Conservation (phyloP, 768 basidiomycete genomes). For the Suillus tomentosus region DNA sequence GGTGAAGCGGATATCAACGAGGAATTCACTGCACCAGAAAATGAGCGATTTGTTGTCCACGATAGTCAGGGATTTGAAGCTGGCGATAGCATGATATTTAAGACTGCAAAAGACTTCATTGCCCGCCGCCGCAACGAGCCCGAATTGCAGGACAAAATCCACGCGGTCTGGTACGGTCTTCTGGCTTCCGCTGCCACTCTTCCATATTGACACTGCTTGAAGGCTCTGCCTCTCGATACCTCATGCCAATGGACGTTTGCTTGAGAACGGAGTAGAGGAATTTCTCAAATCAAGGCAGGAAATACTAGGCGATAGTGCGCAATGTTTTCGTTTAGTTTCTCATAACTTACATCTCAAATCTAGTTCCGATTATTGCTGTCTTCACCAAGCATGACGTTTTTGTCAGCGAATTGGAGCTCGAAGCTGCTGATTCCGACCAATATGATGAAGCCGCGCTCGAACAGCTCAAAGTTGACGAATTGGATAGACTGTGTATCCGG, state of each 20-base stretch:
- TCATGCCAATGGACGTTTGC: slow-evolving; percentile 10
- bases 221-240: slow-evolving; percentile 16
- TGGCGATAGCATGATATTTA: slow-evolving; percentile 11
- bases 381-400: no score
- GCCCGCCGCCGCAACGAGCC: slow-evolving; percentile 11
- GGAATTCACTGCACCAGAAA: slow-evolving; percentile 15
- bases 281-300: no score
- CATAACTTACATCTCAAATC: no score
- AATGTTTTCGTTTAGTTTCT: no score
- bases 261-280: slow-evolving; percentile 4
- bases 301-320: no score
- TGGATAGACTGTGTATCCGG: slow-evolving; percentile 9
- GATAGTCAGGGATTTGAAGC: slow-evolving; percentile 20
- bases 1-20: slow-evolving; percentile 18
- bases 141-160: slow-evolving; percentile 17
- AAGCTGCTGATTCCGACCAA: no score
- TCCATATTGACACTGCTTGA: neutral
- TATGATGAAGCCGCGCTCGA: no score
- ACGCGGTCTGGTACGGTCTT: slow-evolving; percentile 19
- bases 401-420: no score
- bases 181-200: neutral
- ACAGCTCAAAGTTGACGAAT: neutral
- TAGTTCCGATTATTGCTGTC: no score
- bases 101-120: slow-evolving; percentile 16
- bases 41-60: slow-evolving; percentile 19